Conservation (phyloP, 345 rosid species). For the Brassica incana region DNA sequence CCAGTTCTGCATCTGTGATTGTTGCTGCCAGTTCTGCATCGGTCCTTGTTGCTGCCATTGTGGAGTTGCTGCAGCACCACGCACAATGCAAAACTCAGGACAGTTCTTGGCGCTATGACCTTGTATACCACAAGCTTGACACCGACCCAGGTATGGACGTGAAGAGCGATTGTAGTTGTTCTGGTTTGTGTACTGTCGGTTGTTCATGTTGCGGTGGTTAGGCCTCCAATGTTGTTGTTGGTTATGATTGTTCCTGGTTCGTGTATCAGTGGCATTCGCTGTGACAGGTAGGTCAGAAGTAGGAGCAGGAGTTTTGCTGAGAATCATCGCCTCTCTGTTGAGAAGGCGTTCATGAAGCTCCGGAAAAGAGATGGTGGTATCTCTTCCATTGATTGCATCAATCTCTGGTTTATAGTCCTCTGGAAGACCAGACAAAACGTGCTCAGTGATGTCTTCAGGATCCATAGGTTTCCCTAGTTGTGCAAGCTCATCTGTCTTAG, state of each 20-base stretch:
- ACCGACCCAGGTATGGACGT: not conserved
- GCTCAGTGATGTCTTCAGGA: too few relatives aligned
- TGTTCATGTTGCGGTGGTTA: not conserved
- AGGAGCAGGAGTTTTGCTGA: not conserved
- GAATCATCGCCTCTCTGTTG: not conserved
- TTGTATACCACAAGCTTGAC: not conserved
- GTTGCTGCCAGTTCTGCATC: too few relatives aligned
- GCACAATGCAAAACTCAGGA: not conserved
- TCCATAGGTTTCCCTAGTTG: too few relatives aligned
- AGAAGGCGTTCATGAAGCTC: not conserved
- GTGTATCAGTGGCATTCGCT: not conserved
- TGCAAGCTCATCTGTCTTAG: too few relatives aligned
- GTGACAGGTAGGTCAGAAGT: not conserved
- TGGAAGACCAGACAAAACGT: too few relatives aligned
- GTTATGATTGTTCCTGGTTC: not conserved
- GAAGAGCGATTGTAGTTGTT: not conserved
- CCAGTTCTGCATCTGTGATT: too few relatives aligned
- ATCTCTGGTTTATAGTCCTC: too few relatives aligned
- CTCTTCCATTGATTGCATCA: too few relatives aligned
- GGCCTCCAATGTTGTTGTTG: not conserved
- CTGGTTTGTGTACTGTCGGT: not conserved
- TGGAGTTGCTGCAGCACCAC: too few relatives aligned
- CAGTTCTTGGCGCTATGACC: not conserved
- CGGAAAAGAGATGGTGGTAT: too few relatives aligned
- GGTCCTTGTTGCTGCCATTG: too few relatives aligned